Evolutionary conservation across 768 basidiomycete species (phyloP).

Genomic region (Auricularia sp.): DNA sequence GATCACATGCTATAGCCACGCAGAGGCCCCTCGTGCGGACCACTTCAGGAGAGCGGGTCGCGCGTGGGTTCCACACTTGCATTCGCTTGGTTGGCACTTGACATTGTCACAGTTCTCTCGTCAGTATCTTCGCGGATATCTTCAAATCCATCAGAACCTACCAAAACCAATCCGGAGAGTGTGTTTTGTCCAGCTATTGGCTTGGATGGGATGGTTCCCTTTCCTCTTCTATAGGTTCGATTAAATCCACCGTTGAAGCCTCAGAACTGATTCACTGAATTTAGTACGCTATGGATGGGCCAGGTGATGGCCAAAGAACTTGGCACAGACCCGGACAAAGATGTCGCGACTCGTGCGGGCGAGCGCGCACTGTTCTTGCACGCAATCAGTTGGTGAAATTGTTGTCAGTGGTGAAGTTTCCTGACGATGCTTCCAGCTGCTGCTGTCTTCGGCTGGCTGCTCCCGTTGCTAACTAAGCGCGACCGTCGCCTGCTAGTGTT

Average conservation of each 20-base stretch:
- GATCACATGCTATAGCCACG: conserved; percentile 79
- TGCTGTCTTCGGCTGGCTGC: conserved; percentile 65
- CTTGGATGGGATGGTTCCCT: conserved; percentile 98
- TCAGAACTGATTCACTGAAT: not conserved
- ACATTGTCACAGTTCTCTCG: conserved; percentile 3
- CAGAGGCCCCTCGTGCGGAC: conserved; percentile 29
- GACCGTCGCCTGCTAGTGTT: conserved; percentile 71
- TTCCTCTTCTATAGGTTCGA: conserved; percentile 84
- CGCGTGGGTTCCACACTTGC: not conserved
- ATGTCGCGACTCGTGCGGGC: conserved; percentile 71
- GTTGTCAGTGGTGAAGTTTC: too few relatives aligned
- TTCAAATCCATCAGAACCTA: conserved; percentile 58
- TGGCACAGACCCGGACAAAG: conserved; percentile 63
- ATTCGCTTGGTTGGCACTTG: not conserved
- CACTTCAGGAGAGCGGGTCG: not conserved
- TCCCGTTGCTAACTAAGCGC: conserved; percentile 74
- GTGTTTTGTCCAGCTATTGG: conserved; percentile 87
- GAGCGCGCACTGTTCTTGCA: conserved; percentile 85
- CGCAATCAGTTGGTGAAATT: conserved; percentile 55
- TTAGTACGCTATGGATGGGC: conserved; percentile 84
- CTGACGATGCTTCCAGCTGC: conserved; percentile 46
- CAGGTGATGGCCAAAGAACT: conserved; percentile 85
- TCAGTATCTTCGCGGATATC: conserved; percentile 59
- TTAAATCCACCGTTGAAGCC: conserved; percentile 5
- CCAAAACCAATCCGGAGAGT: conserved; percentile 81